phyloP scores from a whole-genome alignment of 2,329 filamentous ascomycete species.

The Talaromyces atroroseus region DNA sequence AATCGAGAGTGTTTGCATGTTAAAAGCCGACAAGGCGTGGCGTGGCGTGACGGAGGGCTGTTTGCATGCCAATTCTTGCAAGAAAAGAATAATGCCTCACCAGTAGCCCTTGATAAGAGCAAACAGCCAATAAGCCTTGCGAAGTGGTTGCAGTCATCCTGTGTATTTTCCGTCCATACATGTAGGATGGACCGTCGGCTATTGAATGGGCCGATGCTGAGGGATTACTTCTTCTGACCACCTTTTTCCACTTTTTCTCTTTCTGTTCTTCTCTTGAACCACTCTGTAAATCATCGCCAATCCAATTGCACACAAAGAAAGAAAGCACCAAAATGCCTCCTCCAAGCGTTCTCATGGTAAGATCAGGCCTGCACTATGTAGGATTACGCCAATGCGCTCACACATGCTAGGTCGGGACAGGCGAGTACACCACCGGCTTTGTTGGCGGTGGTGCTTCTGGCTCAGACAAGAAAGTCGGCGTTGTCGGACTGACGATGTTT shows the following conservation, averaged over 20 bases:
- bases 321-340: slow-evolving; percentile 45
- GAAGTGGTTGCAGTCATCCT: too few relatives aligned
- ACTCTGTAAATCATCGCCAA: neutral
- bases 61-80: too few relatives aligned
- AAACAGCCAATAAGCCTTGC: too few relatives aligned
- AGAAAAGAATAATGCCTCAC: too few relatives aligned
- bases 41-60: too few relatives aligned
- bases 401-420: slow-evolving; percentile 66
- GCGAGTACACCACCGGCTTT: slow-evolving; percentile 95
- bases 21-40: too few relatives aligned
- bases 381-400: neutral
- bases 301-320: too few relatives aligned
- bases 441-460: slow-evolving; percentile 76
- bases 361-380: slow-evolving; percentile 16
- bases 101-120: too few relatives aligned
- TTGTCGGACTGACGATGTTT: slow-evolving; percentile 84
- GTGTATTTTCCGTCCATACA: slow-evolving; percentile 12
- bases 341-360: slow-evolving; percentile 64
- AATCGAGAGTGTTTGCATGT: too few relatives aligned
- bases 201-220: slow-evolving; percentile 27
- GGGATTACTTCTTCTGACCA: slow-evolving; percentile 15
- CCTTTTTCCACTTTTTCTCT: slow-evolving; percentile 4
- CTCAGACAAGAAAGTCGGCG: slow-evolving; percentile 94
- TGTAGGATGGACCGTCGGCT: slow-evolving; percentile 18
- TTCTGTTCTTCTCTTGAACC: slow-evolving; percentile 9